phyloP scores from a whole-genome alignment of 352 stramenopile species.

The Phytophthora tentaculata region DNA sequence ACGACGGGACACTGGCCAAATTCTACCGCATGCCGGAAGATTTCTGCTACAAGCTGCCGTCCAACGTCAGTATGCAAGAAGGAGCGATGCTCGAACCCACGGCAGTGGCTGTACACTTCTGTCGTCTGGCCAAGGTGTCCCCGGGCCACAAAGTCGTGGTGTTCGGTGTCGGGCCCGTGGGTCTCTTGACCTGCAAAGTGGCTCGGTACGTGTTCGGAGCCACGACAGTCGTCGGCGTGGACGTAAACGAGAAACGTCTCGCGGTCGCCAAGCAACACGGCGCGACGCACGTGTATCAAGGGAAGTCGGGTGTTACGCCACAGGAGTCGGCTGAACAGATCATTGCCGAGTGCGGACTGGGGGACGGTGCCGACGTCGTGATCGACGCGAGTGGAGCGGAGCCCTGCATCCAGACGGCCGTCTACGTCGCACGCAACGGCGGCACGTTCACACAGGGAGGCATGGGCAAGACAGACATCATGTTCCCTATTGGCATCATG shows the following conservation, averaged over 20 bases:
- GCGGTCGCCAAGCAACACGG: conserved; percentile 32
- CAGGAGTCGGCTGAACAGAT: conserved; percentile 27
- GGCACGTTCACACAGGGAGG: conserved; percentile 33
- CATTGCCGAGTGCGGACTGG: conserved; percentile 24
- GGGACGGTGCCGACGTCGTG: conserved; percentile 35
- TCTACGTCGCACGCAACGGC: conserved; percentile 34
- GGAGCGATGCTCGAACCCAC: conserved; percentile 35
- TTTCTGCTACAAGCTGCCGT: conserved; percentile 36
- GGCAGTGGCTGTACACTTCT: conserved; percentile 39
- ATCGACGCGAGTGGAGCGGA: conserved; percentile 37
- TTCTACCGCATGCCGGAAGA: conserved; percentile 37
- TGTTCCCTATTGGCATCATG: conserved; percentile 37
- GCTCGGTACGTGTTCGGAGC: conserved; percentile 35
- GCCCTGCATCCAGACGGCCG: conserved; percentile 31
- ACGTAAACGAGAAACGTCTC: conserved; percentile 32
- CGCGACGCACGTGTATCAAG: conserved; percentile 32
- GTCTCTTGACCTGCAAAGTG: conserved; percentile 37
- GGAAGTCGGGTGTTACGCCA: conserved; percentile 11
- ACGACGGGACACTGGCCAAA: conserved; percentile 36
- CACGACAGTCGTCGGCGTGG: conserved; percentile 32
- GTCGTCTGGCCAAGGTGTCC: conserved; percentile 33
- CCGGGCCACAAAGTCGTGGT: conserved; percentile 37
- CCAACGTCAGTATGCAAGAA: conserved; percentile 33
- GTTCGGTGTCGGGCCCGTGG: conserved; percentile 37
- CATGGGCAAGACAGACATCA: conserved; percentile 38